Percentiles rank a stretch among this genome's conserved stretches.
Conservation (phyloP, 768 basidiomycete genomes). For the Clavaria fumosa region DNA sequence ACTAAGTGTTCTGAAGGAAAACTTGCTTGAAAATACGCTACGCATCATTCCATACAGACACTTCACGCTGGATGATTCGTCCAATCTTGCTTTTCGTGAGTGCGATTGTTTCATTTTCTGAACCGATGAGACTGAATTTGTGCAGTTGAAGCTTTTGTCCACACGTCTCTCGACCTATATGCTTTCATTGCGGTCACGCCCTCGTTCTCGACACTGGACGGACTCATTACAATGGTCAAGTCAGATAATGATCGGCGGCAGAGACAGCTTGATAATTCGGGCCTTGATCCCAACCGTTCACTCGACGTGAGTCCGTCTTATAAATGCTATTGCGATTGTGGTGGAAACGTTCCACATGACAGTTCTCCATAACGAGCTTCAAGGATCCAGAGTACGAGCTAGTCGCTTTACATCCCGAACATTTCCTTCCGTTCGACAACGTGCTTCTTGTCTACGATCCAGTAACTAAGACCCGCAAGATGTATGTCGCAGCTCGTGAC, state of each 20-base stretch:
- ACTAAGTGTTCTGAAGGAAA: constrained; percentile 3
- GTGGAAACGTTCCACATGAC: constrained; percentile 5
- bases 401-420: constrained; percentile 6
- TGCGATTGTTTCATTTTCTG: not conserved
- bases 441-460: constrained; percentile 4
- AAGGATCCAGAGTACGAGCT: constrained; percentile 5
- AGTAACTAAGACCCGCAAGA: constrained; percentile 2
- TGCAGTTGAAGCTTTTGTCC: constrained; percentile 6
- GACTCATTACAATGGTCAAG: constrained; percentile 5
- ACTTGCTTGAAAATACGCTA: constrained; percentile 3
- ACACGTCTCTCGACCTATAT: constrained; percentile 7
- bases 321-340: constrained; percentile 2
- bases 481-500: constrained; percentile 8
- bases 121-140: constrained; percentile 5
- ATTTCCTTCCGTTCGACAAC: constrained; percentile 4
- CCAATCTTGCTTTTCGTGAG: constrained; percentile 6
- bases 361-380: constrained; percentile 5
- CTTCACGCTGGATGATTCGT: constrained; percentile 5
- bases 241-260: constrained; percentile 7
- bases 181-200: constrained; percentile 7
- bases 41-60: constrained; percentile 5
- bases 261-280: constrained; percentile 3
- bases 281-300: not conserved
- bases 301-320: constrained; percentile 3
- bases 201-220: constrained; percentile 5